Percentiles rank a stretch among this genome's conserved stretches.
These are phyloP conservation scores for Oryza nivara DNA, from an alignment of 176 grass and related monocot species.

Conservation along the genomic window DNA sequence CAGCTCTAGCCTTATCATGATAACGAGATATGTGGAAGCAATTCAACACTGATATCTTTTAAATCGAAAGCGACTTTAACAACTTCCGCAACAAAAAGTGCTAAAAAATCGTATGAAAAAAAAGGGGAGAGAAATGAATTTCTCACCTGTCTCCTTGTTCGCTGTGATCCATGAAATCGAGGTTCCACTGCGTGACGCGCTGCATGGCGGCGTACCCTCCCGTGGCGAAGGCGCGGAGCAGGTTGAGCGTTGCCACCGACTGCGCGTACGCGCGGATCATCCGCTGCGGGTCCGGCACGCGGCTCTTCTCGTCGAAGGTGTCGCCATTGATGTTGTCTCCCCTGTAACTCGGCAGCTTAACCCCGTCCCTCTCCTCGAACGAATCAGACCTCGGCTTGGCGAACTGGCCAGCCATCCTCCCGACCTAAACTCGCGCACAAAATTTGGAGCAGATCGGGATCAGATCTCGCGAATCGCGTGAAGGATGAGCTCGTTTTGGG, in stretches of 20 bases:
- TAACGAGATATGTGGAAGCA: slow-evolving; percentile 23
- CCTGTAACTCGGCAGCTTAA: slow-evolving; percentile 94
- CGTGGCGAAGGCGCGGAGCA: slow-evolving; percentile 87
- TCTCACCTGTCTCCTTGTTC: slow-evolving; percentile 89
- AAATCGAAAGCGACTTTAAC: slow-evolving; percentile 21
- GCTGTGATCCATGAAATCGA: slow-evolving; percentile 91
- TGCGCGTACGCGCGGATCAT: slow-evolving; percentile 88
- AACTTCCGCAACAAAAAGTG: slow-evolving; percentile 1
- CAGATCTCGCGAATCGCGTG: slow-evolving; percentile 38
- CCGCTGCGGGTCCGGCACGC: slow-evolving; percentile 79
- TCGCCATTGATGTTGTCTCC: slow-evolving; percentile 94
- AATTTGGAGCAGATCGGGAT: slow-evolving; percentile 32
- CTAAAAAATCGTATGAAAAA: slow-evolving; percentile 12
- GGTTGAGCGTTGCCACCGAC: slow-evolving; percentile 84
- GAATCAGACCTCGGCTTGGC: slow-evolving; percentile 84
- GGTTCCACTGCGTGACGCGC: slow-evolving; percentile 87
- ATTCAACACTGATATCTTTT: slow-evolving; percentile 16
- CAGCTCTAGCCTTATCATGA: slow-evolving; percentile 31
- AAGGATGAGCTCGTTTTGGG: neutral
- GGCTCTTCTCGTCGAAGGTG: slow-evolving; percentile 70
- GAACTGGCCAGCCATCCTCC: slow-evolving; percentile 97
- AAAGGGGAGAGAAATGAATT: neutral
- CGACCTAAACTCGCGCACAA: slow-evolving; percentile 52
- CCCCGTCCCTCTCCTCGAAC: slow-evolving; percentile 82
- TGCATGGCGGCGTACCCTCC: slow-evolving; percentile 96